Evolutionary conservation across 1,284 basidiomycete genomes (phyloP).

Genomic region (Trichosporon sp.): DNA sequence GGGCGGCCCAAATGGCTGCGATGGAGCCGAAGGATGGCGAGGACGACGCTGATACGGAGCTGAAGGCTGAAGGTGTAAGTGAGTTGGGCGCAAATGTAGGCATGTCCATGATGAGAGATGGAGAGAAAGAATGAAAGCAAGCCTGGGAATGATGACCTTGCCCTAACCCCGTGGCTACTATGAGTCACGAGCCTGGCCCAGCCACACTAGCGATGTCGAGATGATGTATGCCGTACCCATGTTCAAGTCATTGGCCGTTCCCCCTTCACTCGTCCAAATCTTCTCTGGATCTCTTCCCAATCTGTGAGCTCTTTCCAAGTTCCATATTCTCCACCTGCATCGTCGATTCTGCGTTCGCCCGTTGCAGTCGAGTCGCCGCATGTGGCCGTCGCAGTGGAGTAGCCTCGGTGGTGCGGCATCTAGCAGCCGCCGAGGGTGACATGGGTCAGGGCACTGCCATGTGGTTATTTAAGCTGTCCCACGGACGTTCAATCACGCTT

Average conservation of each 20-base stretch:
- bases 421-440: not conserved
- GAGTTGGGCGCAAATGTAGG: not conserved
- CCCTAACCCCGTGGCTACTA: not conserved
- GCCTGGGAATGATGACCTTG: not conserved
- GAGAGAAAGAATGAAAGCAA: not conserved
- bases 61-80: not conserved
- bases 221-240: slow-evolving; percentile 1
- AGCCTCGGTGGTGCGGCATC: not conserved
- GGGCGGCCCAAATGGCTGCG: not conserved
- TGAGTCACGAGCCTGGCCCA: not conserved
- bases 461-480: slow-evolving; percentile 3
- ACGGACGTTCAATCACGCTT: not conserved
- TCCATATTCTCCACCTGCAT: too few relatives aligned
- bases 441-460: not conserved
- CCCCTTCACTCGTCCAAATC: too few relatives aligned
- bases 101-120: not conserved
- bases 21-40: not conserved
- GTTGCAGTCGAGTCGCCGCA: not conserved
- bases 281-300: too few relatives aligned
- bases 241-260: too few relatives aligned
- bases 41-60: not conserved
- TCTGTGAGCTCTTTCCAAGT: too few relatives aligned
- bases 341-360: not conserved
- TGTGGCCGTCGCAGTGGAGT: not conserved
- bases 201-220: not conserved